Base-by-base conservation (phyloP, 2,329 filamentous ascomycete species). In the Phaeosphaeriaceae sp. region DNA sequence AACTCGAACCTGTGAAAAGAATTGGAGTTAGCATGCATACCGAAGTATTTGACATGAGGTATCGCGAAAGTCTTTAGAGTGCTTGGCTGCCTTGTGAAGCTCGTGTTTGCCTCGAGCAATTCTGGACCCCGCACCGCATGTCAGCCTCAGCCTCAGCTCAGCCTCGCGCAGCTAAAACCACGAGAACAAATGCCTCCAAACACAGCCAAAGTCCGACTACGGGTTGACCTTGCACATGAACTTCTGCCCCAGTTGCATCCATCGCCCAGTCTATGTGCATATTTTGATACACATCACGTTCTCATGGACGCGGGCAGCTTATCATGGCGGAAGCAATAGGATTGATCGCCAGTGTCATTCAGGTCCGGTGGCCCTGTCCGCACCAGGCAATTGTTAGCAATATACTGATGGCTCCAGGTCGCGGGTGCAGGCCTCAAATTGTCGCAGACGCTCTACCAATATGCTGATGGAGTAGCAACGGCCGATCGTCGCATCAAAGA, bases 361-460 rank as follows among this genome's bases (percentile, higher is more conserved):
- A 74, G 54, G 59, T 76, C 13, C 22, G 45, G 9, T 47, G 27
- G 3, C 17, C 21, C 9, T 6, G 5, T 1, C 15, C 22, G 27
- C 17, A 13, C 22, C 13, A 20, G 7, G 41, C 15, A 15, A 7
- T 19, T 27, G 7, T n/a, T 15, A 3, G 9, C 22, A 7, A 47
- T 19, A 27, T 36, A 15, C 31, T 36, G 3, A 36, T 13, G 6
- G 7, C 21, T 74, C 11, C 70, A 74, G 55, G 60, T 76, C 11
- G 73, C 68, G 24, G 70, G 67, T 3, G 66, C 71, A 15, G 71
- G 70, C 9, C 51, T 75, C 7, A 70, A 71, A 49, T 62, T 75
- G 24, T 71, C 69, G 2, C 60, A 72, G 42, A 66, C 68, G 3
- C 62, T 75, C 31, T 74, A 74, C 51, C 60, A 70, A 33, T 74